Base-by-base conservation (phyloP, 768 basidiomycete genomes). In the Mycena crocata region DNA sequence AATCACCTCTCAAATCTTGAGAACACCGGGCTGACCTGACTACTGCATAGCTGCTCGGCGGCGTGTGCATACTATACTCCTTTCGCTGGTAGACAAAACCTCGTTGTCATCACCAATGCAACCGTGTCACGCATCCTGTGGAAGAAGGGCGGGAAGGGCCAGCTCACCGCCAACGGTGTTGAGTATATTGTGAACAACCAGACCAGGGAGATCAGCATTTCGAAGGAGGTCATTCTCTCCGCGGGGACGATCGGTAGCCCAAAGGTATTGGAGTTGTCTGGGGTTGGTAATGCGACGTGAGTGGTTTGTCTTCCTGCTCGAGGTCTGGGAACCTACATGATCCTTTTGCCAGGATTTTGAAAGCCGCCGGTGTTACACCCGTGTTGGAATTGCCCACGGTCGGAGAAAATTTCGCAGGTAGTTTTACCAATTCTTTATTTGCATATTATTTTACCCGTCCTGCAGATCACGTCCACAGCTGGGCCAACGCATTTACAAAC, bases 51-150 rank as follows among this genome's bases (percentile, higher is more conserved):
- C 21, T 79, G 78, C 57, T 78, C 78, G 5, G 71, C 79, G 0
- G 75, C 69, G 1, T 76, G 79, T 57, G 79, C 75, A 1, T 80
- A 76, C 61, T 76, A 73, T 57, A 75, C 77, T 1, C 76, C 79
- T 0, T 78, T 76, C 55, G 40, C 63, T 1, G 52, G 65, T 13
- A 54, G 74, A 17, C 67, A 82, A n/a, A 91, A 91, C 71, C 80
- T 90, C 42, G 80, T 80, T 48, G 84, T 91, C 46, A 78, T 90
- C 37, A 82, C 86, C 9, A 85, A 86, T 65, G 81, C 84, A 15
- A 87, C 85, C 21, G 89, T 86, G 31, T 86, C 87, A 0, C 79
- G 82, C 48, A 77, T 91, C 44, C 64, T 87, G 30, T 87, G 79
- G 79, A 40, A 34, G 1, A 79, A 78, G 2, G 21, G 31, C 19